These are phyloP conservation scores for Linnemannia elongata DNA, from an alignment of 192 early-diverging fungal species.

Conservation along the genomic window DNA sequence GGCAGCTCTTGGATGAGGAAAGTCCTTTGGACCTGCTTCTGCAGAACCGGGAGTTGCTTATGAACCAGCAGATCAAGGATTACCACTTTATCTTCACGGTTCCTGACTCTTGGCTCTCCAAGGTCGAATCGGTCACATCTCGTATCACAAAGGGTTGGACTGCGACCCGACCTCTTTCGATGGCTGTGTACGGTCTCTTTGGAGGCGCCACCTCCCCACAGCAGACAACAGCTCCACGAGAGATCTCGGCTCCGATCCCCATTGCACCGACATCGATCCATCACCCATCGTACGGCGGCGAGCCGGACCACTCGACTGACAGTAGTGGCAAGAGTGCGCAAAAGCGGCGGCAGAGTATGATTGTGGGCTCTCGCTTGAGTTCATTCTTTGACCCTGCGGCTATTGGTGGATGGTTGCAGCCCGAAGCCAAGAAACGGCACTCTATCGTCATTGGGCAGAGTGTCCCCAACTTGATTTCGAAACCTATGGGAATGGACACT, in stretches of 20 bases:
- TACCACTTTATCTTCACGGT: slow-evolving; percentile 53
- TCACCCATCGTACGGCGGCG: slow-evolving; percentile 32
- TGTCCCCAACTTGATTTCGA: slow-evolving; percentile 36
- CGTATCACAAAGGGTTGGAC: slow-evolving; percentile 52
- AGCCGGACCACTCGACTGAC: slow-evolving; percentile 19
- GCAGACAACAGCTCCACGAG: slow-evolving; percentile 25
- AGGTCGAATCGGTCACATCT: slow-evolving; percentile 52
- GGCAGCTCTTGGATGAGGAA: slow-evolving; percentile 43
- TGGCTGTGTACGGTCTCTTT: slow-evolving; percentile 55
- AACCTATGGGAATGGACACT: slow-evolving; percentile 7
- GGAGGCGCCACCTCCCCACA: slow-evolving; percentile 17
- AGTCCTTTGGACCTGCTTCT: slow-evolving; percentile 36
- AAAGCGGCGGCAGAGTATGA: slow-evolving; percentile 50
- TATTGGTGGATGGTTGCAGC: slow-evolving; percentile 40
- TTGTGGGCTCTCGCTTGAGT: slow-evolving; percentile 49
- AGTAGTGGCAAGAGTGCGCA: slow-evolving; percentile 13
- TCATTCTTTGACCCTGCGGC: slow-evolving; percentile 50
- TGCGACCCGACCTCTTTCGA: slow-evolving; percentile 45
- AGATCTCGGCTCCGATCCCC: slow-evolving; percentile 51
- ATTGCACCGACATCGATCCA: slow-evolving; percentile 45
- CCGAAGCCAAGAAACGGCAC: slow-evolving; percentile 36
- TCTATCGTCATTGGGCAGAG: slow-evolving; percentile 39
- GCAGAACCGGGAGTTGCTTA: slow-evolving; percentile 42
- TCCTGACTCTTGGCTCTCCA: slow-evolving; percentile 53
- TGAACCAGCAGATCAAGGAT: slow-evolving; percentile 46